A percentile compares a stretch with the other conserved stretches of the same genome.
phyloP scores from a whole-genome alignment of 495 filamentous ascomycete genomes.

The Aspergillus coremiiformis region DNA sequence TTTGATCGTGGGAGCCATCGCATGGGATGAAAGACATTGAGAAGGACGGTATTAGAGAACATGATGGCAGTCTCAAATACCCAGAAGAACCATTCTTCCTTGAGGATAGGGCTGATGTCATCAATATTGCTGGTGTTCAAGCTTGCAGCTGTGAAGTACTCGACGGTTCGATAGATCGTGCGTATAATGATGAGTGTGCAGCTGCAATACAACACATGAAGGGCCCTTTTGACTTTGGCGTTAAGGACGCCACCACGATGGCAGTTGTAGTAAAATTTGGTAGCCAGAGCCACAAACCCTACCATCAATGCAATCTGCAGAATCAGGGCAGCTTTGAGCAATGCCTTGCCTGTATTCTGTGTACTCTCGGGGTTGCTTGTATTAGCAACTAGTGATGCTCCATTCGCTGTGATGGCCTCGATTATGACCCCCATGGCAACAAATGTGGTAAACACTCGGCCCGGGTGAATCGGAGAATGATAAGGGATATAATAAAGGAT shows the following conservation, averaged over 20 bases:
- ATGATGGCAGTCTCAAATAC: conserved; percentile 62
- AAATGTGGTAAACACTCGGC: conserved; percentile 70
- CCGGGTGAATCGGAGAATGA: conserved; percentile 68
- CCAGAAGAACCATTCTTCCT: conserved; percentile 68
- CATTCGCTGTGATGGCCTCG: conserved; percentile 61
- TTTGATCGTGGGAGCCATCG: conserved; percentile 52
- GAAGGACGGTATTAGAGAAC: conserved; percentile 51
- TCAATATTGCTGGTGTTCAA: conserved; percentile 30
- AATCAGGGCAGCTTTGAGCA: conserved; percentile 60
- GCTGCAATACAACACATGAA: conserved; percentile 56
- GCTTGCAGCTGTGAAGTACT: conserved; percentile 48
- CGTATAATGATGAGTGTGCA: conserved; percentile 52
- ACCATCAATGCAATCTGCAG: conserved; percentile 59
- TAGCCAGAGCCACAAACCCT: conserved; percentile 52
- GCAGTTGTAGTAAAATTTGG: conserved; percentile 54
- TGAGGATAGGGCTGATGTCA: conserved; percentile 46
- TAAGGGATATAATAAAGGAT: conserved; percentile 75
- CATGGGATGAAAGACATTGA: conserved; percentile 59
- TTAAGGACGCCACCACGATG: conserved; percentile 44
- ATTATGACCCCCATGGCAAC: conserved; percentile 53
- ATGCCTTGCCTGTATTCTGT: conserved; percentile 46
- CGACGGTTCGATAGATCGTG: conserved; percentile 60
- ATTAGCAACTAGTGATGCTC: conserved; percentile 56
- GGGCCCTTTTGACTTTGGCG: conserved; percentile 47
- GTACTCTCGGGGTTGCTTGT: conserved; percentile 26